phyloP scores from a whole-genome alignment of 2,329 filamentous ascomycete species.

The Colletotrichum lentis region DNA sequence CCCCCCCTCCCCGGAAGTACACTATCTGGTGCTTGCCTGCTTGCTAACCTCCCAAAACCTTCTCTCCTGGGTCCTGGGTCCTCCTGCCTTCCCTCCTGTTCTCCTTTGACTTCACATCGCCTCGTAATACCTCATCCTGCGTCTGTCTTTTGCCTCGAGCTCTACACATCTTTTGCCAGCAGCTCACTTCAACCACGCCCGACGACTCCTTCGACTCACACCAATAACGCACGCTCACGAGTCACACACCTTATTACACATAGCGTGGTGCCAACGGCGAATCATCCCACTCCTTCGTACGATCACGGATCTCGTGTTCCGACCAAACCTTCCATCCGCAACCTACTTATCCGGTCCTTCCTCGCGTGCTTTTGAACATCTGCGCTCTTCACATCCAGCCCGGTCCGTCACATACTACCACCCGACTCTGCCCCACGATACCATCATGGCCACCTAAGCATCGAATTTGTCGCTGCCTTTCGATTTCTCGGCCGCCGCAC shows the following conservation, averaged over 20 bases:
- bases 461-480: slow-evolving; percentile 18
- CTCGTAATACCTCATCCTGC: no score
- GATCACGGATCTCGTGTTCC: background rate
- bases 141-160: no score
- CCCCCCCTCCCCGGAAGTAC: no score
- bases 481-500: slow-evolving; percentile 33
- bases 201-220: slow-evolving; percentile 4
- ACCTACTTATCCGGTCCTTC: background rate
- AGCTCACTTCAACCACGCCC: background rate
- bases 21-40: no score
- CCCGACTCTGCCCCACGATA: background rate
- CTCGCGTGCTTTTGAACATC: slow-evolving; percentile 7
- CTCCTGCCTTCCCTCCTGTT: no score
- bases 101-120: no score
- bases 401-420: background rate
- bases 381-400: background rate
- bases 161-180: slow-evolving; percentile 2
- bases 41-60: no score
- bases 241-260: background rate
- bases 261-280: slow-evolving; percentile 1
- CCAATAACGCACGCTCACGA: no score
- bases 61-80: no score
- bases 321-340: slow-evolving; percentile 6
- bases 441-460: slow-evolving; percentile 31
- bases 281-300: slow-evolving; percentile 10